phyloP scores from a whole-genome alignment of 129 eudicot genomes.

The Flaveria brownii region DNA sequence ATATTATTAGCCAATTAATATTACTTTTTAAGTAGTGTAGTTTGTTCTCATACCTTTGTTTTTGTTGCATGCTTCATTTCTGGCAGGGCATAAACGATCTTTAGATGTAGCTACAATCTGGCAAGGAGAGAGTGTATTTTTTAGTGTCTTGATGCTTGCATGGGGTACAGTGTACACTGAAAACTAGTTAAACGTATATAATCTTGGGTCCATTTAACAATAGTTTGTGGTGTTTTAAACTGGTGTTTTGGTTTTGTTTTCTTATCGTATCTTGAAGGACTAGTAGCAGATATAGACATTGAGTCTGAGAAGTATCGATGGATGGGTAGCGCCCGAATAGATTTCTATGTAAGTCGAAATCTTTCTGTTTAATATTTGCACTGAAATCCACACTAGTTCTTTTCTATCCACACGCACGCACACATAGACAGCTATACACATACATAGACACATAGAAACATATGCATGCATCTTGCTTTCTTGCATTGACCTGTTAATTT shows the following conservation, averaged over 20 bases:
- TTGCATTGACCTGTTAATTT: neutral
- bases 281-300: constrained; percentile 88
- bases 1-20: neutral
- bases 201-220: constrained; percentile 5
- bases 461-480: neutral
- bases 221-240: neutral
- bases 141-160: constrained; percentile 87
- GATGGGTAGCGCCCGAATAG: constrained; percentile 92
- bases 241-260: constrained; percentile 1
- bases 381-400: neutral
- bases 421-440: neutral
- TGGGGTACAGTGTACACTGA: constrained; percentile 93
- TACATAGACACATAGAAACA: neutral
- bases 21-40: neutral
- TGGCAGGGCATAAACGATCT: constrained; percentile 74
- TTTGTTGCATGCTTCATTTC: constrained; percentile 17
- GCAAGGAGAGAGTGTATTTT: constrained; percentile 73
- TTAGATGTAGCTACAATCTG: constrained; percentile 83
- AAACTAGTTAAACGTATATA: neutral
- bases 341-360: constrained; percentile 59
- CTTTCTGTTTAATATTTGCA: neutral
- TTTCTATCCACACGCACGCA: neutral
- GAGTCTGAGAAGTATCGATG: constrained; percentile 95
- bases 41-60: neutral
- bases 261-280: constrained; percentile 46